Conservation (phyloP, 345 rosid species). For the Eucalyptus caleyi region DNA sequence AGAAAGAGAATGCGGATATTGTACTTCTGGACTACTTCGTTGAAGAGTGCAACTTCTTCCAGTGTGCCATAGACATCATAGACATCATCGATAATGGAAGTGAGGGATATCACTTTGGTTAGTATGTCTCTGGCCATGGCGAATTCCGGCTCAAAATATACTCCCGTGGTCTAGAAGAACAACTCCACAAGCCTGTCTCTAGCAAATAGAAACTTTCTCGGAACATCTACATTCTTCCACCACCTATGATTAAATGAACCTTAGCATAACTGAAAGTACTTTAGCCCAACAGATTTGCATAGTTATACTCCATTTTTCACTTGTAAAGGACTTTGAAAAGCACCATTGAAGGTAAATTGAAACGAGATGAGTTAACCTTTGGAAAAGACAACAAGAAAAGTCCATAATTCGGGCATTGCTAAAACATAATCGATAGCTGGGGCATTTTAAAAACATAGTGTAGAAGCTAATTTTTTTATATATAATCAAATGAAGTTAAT, state of each 20-base stretch:
- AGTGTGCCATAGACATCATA: neutral
- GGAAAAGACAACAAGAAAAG: neutral
- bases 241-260: neutral
- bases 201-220: neutral
- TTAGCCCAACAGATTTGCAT: neutral
- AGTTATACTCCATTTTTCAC: neutral
- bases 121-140: neutral
- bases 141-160: neutral
- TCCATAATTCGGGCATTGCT: neutral
- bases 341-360: neutral
- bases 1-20: neutral
- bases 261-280: neutral
- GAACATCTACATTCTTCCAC: constrained; percentile 6
- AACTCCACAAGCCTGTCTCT: constrained; percentile 3
- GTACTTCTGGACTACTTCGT: neutral
- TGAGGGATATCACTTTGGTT: neutral
- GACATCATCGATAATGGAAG: neutral
- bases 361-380: neutral
- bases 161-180: neutral
- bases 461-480: neutral
- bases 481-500: neutral
- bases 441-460: neutral
- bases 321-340: neutral
- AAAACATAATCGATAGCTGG: neutral
- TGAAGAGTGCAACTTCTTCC: neutral